Conservation (phyloP, 2,329 filamentous ascomycete genomes). For the Cytospora leucostoma region DNA sequence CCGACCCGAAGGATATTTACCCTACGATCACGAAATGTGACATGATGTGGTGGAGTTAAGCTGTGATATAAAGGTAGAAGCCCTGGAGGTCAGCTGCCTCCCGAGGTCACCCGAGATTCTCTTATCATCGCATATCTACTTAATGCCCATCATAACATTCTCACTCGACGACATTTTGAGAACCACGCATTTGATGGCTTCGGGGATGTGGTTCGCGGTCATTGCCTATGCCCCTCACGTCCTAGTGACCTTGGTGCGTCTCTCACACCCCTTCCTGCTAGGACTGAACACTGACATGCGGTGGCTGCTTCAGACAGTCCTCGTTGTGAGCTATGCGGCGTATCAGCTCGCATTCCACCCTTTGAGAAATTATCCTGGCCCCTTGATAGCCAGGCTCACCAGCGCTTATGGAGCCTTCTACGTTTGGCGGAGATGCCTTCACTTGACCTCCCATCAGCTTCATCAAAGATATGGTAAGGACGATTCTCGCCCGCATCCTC, state of each 20-base stretch:
- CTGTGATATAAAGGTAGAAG: no score
- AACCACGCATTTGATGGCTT: not conserved
- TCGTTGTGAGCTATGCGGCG: not conserved
- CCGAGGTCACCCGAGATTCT: no score
- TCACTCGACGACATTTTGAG: not conserved
- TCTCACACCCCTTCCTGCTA: not conserved
- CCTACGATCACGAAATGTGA: no score
- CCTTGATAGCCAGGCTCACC: not conserved
- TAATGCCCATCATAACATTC: not conserved
- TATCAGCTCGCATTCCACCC: conserved; percentile 5
- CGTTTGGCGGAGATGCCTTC: not conserved
- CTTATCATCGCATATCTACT: no score
- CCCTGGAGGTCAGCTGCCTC: no score
- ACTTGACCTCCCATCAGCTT: not conserved
- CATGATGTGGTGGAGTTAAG: no score
- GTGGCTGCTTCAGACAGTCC: not conserved
- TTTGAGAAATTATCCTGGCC: not conserved
- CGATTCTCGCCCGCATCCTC: not conserved
- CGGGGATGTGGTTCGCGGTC: not conserved
- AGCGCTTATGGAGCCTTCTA: not conserved
- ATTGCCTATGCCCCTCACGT: not conserved
- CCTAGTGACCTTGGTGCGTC: not conserved
- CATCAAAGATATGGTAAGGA: not conserved
- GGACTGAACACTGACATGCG: not conserved
- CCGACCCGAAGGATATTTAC: no score